phyloP scores from a whole-genome alignment of 176 grass and related monocot species.

The Coix lacrymajobi region DNA sequence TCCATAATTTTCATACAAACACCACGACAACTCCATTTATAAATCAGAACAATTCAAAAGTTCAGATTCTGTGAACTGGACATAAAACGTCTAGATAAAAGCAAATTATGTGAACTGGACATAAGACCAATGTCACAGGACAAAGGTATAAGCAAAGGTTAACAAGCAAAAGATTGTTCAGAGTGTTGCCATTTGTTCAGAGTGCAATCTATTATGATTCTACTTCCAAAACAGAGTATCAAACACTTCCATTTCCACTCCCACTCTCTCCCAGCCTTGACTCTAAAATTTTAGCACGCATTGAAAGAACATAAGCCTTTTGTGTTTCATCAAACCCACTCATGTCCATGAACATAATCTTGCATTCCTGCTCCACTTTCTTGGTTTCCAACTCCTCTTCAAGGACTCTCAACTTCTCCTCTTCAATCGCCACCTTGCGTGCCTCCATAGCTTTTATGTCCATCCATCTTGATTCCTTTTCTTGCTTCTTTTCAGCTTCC shows the following conservation, averaged over 20 bases:
- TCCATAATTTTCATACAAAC: too few relatives aligned
- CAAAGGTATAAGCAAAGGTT: too few relatives aligned
- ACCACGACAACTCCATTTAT: too few relatives aligned
- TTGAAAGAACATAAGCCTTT: neutral
- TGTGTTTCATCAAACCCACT: neutral
- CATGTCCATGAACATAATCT: neutral
- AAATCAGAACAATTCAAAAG: too few relatives aligned
- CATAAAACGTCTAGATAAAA: too few relatives aligned
- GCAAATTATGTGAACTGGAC: too few relatives aligned
- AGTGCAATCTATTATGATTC: too few relatives aligned
- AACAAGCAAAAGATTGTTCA: too few relatives aligned
- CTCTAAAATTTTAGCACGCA: neutral
- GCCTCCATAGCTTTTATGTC: neutral
- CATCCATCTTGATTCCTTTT: neutral
- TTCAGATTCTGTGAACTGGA: too few relatives aligned
- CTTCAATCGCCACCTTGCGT: neutral
- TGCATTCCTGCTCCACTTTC: neutral
- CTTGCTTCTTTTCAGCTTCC: neutral
- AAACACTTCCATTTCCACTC: neutral
- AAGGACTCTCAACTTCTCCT: neutral
- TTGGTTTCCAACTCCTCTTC: neutral
- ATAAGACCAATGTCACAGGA: too few relatives aligned
- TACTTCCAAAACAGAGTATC: neutral
- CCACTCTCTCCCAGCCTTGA: neutral
- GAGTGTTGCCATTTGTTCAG: too few relatives aligned